Conservation (phyloP, 75 land plant genomes). For the Sequoiadendron giganteum region DNA sequence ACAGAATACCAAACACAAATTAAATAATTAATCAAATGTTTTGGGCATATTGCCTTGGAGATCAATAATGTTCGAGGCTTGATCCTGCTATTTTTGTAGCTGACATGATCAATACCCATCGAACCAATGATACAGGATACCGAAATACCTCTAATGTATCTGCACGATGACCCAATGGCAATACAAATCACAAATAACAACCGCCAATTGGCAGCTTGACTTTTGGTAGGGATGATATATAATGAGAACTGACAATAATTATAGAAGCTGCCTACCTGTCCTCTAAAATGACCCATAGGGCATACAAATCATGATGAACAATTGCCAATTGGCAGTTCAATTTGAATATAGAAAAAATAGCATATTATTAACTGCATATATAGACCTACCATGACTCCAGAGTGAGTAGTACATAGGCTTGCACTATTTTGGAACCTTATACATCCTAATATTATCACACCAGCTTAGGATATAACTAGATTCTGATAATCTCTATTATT, state of each 20-base stretch:
- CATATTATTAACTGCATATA: not conserved
- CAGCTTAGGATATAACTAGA: conserved; percentile 3
- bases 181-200: conserved; percentile 8
- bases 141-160: not conserved
- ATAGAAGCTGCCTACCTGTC: not conserved
- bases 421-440: not conserved
- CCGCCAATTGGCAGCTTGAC: conserved; percentile 12
- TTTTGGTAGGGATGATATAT: not conserved
- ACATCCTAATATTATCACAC: conserved; percentile 5
- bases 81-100: conserved; percentile 1
- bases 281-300: not conserved
- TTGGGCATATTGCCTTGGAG: no score
- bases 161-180: conserved; percentile 3
- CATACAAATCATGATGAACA: conserved; percentile 1
- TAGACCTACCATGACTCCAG: conserved; percentile 1
- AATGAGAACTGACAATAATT: not conserved
- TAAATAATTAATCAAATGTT: no score
- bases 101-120: not conserved
- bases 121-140: not conserved
- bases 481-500: not conserved
- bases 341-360: conserved; percentile 8
- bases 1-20: not conserved
- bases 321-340: conserved; percentile 2
- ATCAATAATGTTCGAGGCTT: not conserved
- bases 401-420: not conserved